Evolutionary conservation across 148 eudicot species (phyloP).

Genomic region (Fallopia convolvulus): DNA sequence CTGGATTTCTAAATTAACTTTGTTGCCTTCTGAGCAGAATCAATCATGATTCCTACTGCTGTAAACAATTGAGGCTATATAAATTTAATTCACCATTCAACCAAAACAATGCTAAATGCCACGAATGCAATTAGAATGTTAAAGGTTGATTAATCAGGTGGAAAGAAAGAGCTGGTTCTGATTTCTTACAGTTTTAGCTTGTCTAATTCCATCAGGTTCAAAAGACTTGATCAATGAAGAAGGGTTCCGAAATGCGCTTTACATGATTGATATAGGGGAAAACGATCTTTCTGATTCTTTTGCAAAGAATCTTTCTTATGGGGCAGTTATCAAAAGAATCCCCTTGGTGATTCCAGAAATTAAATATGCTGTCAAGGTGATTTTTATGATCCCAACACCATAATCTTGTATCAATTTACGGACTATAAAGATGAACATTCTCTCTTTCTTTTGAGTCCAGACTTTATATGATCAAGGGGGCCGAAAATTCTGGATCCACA

Average conservation of each 20-base stretch:
- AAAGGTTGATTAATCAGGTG: not conserved
- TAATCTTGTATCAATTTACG: conserved; percentile 1
- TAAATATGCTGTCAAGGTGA: conserved; percentile 63
- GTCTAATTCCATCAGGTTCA: conserved; percentile 27
- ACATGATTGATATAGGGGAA: conserved; percentile 92
- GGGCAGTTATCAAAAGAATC: conserved; percentile 55
- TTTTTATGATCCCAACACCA: conserved; percentile 26
- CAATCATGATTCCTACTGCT: not conserved
- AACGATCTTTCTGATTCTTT: conserved; percentile 78
- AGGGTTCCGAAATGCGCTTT: conserved; percentile 56
- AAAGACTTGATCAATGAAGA: conserved; percentile 30
- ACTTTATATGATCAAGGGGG: conserved; percentile 66
- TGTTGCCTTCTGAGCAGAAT: not conserved
- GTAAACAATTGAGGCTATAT: not conserved
- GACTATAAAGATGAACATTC: not conserved
- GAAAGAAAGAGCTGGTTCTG: not conserved
- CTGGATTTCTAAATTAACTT: not conserved
- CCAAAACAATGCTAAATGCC: not conserved
- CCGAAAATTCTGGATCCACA: conserved; percentile 82
- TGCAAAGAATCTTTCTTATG: conserved; percentile 51
- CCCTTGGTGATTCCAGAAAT: conserved; percentile 65
- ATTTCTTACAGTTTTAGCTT: not conserved
- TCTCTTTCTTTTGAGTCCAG: conserved; percentile 24
- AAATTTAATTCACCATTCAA: not conserved
- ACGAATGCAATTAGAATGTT: not conserved